These are phyloP conservation scores for Chaetomium globosum DNA, from an alignment of 2,329 filamentous ascomycete genomes.

Conservation along the genomic window DNA sequence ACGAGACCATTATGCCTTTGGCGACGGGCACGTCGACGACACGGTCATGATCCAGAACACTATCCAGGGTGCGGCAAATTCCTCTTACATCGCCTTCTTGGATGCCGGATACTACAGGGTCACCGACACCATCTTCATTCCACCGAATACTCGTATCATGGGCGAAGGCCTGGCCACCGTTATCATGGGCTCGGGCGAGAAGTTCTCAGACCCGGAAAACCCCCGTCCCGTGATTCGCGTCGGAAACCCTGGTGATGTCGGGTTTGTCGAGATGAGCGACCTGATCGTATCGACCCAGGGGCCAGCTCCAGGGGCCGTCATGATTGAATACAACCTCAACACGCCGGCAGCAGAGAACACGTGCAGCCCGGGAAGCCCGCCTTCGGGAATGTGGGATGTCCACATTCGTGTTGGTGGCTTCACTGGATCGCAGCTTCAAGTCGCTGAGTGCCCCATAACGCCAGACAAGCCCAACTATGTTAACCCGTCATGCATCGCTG, in stretches of 20 bases:
- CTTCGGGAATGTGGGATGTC: slow-evolving; percentile 70
- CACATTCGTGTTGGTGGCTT: slow-evolving; percentile 75
- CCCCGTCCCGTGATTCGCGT: slow-evolving; percentile 68
- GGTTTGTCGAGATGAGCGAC: slow-evolving; percentile 71
- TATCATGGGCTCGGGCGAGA: slow-evolving; percentile 58
- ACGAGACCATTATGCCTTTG: slow-evolving; percentile 64
- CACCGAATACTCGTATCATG: slow-evolving; percentile 55
- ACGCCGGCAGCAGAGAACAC: slow-evolving; percentile 40
- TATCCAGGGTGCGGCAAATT: slow-evolving; percentile 42
- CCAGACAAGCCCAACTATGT: slow-evolving; percentile 36
- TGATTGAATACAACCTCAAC: slow-evolving; percentile 74
- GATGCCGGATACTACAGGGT: slow-evolving; percentile 67
- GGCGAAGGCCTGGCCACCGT: slow-evolving; percentile 58
- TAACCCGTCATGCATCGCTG: slow-evolving; percentile 43
- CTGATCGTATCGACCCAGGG: slow-evolving; percentile 71
- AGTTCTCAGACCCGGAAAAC: slow-evolving; percentile 58
- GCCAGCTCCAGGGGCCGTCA: slow-evolving; percentile 65
- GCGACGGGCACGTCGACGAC: slow-evolving; percentile 72
- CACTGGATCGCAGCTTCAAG: slow-evolving; percentile 68
- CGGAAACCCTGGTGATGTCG: slow-evolving; percentile 61
- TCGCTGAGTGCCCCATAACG: slow-evolving; percentile 65
- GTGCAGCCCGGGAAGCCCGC: slow-evolving; percentile 35
- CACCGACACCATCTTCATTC: slow-evolving; percentile 55
- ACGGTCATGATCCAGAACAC: slow-evolving; percentile 39
- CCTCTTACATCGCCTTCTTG: slow-evolving; percentile 60